Conservation (phyloP, 2,329 filamentous ascomycete species). For the Nectriaceae sp. region DNA sequence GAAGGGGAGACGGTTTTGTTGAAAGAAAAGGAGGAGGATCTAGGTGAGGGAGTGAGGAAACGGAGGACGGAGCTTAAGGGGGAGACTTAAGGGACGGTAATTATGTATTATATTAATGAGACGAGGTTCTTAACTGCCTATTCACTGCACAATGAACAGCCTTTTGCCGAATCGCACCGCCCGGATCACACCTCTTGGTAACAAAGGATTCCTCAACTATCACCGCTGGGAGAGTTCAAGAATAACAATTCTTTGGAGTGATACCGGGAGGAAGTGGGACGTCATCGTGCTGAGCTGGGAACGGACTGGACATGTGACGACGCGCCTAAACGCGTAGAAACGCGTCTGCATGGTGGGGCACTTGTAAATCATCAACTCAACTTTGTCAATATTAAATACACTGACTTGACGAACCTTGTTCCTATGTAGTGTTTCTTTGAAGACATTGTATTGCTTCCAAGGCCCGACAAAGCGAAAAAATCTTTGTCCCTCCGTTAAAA, state of each 20-base stretch:
- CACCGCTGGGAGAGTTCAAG: too few species aligned
- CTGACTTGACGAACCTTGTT: neutral
- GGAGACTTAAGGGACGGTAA: constrained; percentile 6
- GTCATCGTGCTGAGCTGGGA: too few species aligned
- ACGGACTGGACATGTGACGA: constrained; percentile 16
- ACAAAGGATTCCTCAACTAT: too few species aligned
- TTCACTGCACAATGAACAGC: too few species aligned
- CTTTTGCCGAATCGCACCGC: too few species aligned
- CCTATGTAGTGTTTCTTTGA: too few species aligned
- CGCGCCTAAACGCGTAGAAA: constrained; percentile 7
- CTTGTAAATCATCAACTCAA: neutral
- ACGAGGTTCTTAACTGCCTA: neutral
- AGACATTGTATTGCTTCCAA: too few species aligned
- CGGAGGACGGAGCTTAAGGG: constrained; percentile 19
- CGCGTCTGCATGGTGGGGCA: constrained; percentile 11
- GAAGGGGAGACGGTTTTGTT: constrained; percentile 28
- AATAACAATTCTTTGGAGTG: too few species aligned
- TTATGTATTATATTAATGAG: neutral
- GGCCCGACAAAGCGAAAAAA: too few species aligned
- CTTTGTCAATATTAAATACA: neutral
- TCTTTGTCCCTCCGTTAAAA: too few species aligned
- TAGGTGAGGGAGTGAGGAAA: constrained; percentile 27
- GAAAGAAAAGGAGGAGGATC: constrained; percentile 19
- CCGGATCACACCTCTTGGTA: too few species aligned
- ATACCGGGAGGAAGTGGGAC: too few species aligned